phyloP scores from a whole-genome alignment of 768 basidiomycete genomes.

The Collybia nuda region DNA sequence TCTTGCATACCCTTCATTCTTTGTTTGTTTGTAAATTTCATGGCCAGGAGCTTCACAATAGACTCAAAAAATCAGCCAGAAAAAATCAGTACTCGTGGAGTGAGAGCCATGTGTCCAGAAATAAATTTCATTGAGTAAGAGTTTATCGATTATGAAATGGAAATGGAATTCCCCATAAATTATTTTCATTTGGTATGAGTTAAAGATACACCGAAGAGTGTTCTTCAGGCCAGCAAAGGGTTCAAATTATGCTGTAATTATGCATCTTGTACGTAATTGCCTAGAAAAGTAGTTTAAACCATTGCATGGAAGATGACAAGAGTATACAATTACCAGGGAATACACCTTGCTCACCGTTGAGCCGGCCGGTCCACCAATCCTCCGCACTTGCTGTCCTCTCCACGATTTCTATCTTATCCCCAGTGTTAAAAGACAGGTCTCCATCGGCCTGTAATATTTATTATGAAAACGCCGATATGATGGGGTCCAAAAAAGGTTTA shows the following conservation, averaged over 20 bases:
- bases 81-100: not conserved
- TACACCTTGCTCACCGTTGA: slow-evolving; percentile 82
- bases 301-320: not conserved
- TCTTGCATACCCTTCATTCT: slow-evolving; percentile 8
- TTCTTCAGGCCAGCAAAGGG: too few species aligned
- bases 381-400: slow-evolving; percentile 80
- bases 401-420: slow-evolving; percentile 89
- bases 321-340: slow-evolving; percentile 68
- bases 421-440: slow-evolving; percentile 85
- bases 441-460: slow-evolving; percentile 67
- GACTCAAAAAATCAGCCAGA: slow-evolving; percentile 13
- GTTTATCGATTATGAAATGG: too few species aligned
- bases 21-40: slow-evolving; percentile 11
- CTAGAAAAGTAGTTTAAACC: slow-evolving; percentile 27
- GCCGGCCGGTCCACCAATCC: slow-evolving; percentile 96
- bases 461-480: slow-evolving; percentile 1
- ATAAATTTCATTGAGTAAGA: too few species aligned
- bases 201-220: too few species aligned
- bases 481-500: slow-evolving; percentile 2
- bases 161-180: too few species aligned
- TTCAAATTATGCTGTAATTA: not conserved
- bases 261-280: slow-evolving; percentile 66
- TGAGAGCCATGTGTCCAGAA: too few species aligned
- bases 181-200: too few species aligned
- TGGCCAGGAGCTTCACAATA: slow-evolving; percentile 17